Evolutionary conservation across 352 stramenopile genomes (phyloP).

Genomic region (Phytopythium aichiense): DNA sequence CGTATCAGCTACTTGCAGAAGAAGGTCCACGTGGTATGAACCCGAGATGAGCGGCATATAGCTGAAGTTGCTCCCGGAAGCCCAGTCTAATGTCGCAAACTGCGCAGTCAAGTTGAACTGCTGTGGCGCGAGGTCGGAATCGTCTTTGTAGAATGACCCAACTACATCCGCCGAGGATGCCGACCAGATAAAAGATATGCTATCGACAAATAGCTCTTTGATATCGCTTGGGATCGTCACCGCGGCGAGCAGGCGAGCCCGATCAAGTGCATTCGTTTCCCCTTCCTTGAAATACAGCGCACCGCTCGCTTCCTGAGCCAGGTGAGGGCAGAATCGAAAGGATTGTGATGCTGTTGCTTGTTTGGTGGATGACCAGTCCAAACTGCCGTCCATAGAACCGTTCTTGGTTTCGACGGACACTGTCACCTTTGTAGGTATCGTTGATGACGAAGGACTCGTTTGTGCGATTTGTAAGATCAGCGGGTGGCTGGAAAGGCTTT

Average conservation of each 20-base stretch:
- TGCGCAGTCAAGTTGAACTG: neutral
- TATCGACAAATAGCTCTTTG: neutral
- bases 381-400: neutral
- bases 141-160: neutral
- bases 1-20: neutral
- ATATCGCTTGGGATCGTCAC: neutral
- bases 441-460: too few relatives aligned
- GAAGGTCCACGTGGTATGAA: neutral
- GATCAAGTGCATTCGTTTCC: neutral
- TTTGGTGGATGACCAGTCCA: neutral
- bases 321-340: neutral
- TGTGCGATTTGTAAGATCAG: neutral
- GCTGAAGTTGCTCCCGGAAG: neutral
- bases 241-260: neutral
- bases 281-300: neutral
- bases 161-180: neutral
- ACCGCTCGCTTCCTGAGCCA: neutral
- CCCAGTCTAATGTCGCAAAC: neutral
- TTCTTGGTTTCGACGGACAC: neutral
- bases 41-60: neutral
- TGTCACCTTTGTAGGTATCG: neutral
- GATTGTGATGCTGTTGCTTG: neutral
- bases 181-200: neutral
- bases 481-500: neutral
- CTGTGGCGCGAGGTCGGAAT: neutral